Evolutionary conservation across 1,284 basidiomycete genomes (phyloP).

Genomic region (Microbotryum silenes-acaulis): DNA sequence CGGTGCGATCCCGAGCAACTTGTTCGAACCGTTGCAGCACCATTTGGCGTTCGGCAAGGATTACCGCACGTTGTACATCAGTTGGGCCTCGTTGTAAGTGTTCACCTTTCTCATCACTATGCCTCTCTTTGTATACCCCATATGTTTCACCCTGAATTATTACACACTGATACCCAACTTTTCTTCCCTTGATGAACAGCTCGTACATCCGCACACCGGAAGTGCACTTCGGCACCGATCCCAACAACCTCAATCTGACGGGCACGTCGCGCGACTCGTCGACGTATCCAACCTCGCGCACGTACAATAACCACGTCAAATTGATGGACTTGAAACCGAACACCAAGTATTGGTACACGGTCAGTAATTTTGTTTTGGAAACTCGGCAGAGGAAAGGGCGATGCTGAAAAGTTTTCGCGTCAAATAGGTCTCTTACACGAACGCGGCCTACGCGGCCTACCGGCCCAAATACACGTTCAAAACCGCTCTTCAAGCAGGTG

Average conservation of each 20-base stretch:
- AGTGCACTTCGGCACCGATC: conserved; percentile 8
- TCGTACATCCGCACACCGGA: too few relatives aligned
- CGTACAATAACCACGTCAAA: conserved; percentile 30
- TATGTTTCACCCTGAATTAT: too few relatives aligned
- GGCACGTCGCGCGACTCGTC: conserved; percentile 6
- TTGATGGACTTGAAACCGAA: conserved; percentile 17
- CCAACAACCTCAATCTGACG: conserved; percentile 13
- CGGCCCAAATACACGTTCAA: conserved; percentile 27
- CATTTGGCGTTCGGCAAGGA: conserved; percentile 19
- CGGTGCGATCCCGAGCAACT: conserved; percentile 18
- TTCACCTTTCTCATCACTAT: too few relatives aligned
- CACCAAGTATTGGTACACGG: conserved; percentile 29
- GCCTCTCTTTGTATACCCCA: too few relatives aligned
- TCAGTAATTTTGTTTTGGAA: neutral
- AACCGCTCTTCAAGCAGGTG: conserved; percentile 28
- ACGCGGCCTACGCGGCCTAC: conserved; percentile 17
- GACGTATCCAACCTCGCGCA: conserved; percentile 29
- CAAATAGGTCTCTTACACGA: conserved; percentile 12
- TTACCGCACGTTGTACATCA: too few relatives aligned
- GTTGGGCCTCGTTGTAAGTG: neutral
- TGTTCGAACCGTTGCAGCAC: conserved; percentile 25
- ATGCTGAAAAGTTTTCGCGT: too few relatives aligned
- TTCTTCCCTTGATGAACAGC: neutral
- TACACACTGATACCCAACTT: neutral
- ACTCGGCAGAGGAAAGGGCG: too few relatives aligned